Percentiles rank a stretch among this genome's conserved stretches.
Evolutionary conservation across 2,329 filamentous ascomycete species (phyloP).

Genomic region (Neopestalotiopsis clavispora): DNA sequence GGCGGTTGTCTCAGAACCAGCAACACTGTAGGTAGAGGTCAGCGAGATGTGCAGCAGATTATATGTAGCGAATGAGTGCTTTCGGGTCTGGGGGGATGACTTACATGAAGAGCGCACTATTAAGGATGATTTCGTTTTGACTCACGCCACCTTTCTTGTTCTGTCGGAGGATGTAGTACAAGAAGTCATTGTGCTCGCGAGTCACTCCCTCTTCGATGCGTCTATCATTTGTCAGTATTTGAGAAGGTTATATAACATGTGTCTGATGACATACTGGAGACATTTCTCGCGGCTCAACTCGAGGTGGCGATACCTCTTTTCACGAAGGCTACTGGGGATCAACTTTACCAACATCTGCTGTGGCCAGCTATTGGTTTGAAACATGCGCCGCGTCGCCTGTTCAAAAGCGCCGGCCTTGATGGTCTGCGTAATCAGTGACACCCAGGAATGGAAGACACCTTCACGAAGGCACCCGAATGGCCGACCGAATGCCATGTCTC

Average conservation of each 20-base stretch:
- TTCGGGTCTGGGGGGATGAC: neutral
- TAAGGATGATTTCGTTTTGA: conserved; percentile 39
- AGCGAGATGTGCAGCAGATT: neutral
- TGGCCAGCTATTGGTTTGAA: conserved; percentile 30
- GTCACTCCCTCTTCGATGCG: conserved; percentile 33
- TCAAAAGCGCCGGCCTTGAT: conserved; percentile 30
- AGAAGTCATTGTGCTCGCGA: conserved; percentile 28
- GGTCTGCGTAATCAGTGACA: conserved; percentile 34
- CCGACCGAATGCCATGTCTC: conserved; percentile 52
- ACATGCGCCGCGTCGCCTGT: conserved; percentile 30
- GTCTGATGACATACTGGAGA: conserved; percentile 22
- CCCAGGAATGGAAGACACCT: conserved; percentile 40
- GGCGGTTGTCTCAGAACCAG: conserved; percentile 40
- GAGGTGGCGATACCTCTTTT: conserved; percentile 26
- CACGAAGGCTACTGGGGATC: conserved; percentile 24
- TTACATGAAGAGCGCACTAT: conserved; percentile 33
- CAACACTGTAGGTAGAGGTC: conserved; percentile 38
- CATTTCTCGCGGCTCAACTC: conserved; percentile 29
- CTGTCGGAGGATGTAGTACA: conserved; percentile 32
- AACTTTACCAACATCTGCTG: conserved; percentile 22
- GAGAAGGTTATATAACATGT: too few relatives aligned
- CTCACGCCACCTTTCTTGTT: conserved; percentile 38
- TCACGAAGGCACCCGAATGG: conserved; percentile 42
- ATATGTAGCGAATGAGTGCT: neutral
- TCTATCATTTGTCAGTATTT: conserved; percentile 17